Base-by-base conservation (phyloP, 78 protist genomes). In the Dictyostelium purpureum region DNA sequence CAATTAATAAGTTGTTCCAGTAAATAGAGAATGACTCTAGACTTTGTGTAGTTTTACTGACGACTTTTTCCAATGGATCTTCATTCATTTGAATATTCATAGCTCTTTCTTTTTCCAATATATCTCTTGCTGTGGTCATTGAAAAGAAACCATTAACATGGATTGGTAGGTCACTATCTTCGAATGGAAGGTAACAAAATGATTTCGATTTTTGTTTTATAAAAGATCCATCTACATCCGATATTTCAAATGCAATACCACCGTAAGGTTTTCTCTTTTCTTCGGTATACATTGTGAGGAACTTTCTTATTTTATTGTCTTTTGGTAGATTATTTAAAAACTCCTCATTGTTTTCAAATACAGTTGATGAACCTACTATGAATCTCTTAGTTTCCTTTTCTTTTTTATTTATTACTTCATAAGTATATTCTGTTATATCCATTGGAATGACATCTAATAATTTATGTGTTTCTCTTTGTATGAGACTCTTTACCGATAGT, bases 121-220 rank as follows among this genome's bases (percentile, higher is more conserved):
- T 63, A 4, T 63, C 43, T 16, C 71, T 19, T 4, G 71, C 31
- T 3, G 38, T 31, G 1, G 71, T 63, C 16, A 35, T 63, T 33
- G 71, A 63, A 43, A 80, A 80, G 12, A 18, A n/a, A 35, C 77
- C 89, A 67, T 80, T 33, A 2, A 80, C n/a, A 16, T 66, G 76
- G 1, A 80, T 67, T 19, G 89, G 89, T 19, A 80, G 10, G 5
- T 52, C 67, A 10, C 54, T 49, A 18, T 49, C 37, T 12, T 67
- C 67, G 5, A 12, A 63, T 16, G 71, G 71, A 33, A 63, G 26
- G 49, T 14, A 80, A 7, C n/a, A 57, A 74, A 65, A 80, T 6
- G 38, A 43, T 21, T 18, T 52, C 12, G 65, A 43, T 45, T 35
- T 56, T 38, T n/a, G 37, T 21, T 10, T 37, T 40, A 33, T 12